A percentile compares a stretch with the other conserved stretches of the same genome.
Evolutionary conservation across 257 asterid species (phyloP).

Genomic region (Gentiana straminea): DNA sequence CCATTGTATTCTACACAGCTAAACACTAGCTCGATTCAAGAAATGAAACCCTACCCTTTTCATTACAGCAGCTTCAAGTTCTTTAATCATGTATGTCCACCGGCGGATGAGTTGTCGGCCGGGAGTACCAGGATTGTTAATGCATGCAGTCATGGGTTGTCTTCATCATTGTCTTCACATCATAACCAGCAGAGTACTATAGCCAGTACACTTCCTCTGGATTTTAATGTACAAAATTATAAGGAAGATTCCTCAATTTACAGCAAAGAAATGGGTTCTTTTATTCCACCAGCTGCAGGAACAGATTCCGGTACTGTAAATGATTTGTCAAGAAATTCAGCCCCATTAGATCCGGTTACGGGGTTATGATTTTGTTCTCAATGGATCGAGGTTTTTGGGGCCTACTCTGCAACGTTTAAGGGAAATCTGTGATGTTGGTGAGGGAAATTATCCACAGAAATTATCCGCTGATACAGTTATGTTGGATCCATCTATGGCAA

Average conservation of each 20-base stretch:
- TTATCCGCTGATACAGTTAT: constrained; percentile 21
- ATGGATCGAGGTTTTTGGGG: constrained; percentile 67
- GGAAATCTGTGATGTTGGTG: constrained; percentile 66
- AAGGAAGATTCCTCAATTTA: constrained; percentile 27
- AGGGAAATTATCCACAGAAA: constrained; percentile 41
- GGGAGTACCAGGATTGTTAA: constrained; percentile 1
- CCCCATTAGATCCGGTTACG: constrained; percentile 71
- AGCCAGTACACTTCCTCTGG: constrained; percentile 35
- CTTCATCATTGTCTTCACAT: constrained; percentile 69
- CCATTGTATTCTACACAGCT: constrained; percentile 38
- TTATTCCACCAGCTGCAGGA: neutral
- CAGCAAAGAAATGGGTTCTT: constrained; percentile 13
- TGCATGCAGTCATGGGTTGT: constrained; percentile 49
- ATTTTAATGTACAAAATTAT: constrained; percentile 39
- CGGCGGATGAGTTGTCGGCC: constrained; percentile 12
- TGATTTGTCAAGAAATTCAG: constrained; percentile 43
- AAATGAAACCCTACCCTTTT: constrained; percentile 28
- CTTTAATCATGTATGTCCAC: constrained; percentile 33
- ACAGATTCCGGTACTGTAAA: constrained; percentile 6
- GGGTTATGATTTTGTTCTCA: constrained; percentile 83
- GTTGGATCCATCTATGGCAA: constrained; percentile 32
- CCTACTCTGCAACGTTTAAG: constrained; percentile 81
- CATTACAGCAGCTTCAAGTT: constrained; percentile 30
- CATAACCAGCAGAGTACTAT: constrained; percentile 11
- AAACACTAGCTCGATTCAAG: constrained; percentile 49